phyloP scores from a whole-genome alignment of 2,329 filamentous ascomycete genomes.

The Neurospora sp. region DNA sequence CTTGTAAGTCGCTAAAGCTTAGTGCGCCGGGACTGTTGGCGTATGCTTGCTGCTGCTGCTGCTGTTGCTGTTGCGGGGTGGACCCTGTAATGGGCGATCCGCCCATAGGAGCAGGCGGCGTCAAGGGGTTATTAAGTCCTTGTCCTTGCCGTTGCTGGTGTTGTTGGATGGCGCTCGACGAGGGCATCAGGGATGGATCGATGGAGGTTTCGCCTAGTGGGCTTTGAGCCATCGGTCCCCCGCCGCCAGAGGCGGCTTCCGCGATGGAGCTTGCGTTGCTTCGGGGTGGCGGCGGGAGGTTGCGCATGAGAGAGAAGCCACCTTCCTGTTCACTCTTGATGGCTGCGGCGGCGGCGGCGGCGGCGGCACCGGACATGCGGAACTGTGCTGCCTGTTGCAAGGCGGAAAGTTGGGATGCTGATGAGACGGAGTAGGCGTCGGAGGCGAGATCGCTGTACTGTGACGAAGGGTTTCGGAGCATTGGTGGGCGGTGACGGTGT shows the following conservation, averaged over 20 bases:
- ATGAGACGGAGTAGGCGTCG: slow-evolving; percentile 20
- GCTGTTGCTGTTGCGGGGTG: slow-evolving; percentile 13
- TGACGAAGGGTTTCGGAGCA: neutral
- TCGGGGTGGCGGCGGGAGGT: slow-evolving; percentile 30
- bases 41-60: slow-evolving; percentile 21
- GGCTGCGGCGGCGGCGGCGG: slow-evolving; percentile 10
- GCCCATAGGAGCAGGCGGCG: slow-evolving; percentile 22
- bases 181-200: slow-evolving; percentile 36
- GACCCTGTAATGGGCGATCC: slow-evolving; percentile 4
- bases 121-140: slow-evolving; percentile 10
- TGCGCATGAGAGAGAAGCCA: slow-evolving; percentile 27
- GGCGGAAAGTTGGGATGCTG: neutral
- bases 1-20: slow-evolving; percentile 39
- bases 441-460: slow-evolving; percentile 12
- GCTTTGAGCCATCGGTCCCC: slow-evolving; percentile 3
- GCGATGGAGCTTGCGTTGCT: slow-evolving; percentile 29
- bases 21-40: slow-evolving; percentile 15
- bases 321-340: slow-evolving; percentile 30
- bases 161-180: slow-evolving; percentile 29
- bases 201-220: slow-evolving; percentile 22
- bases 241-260: slow-evolving; percentile 15
- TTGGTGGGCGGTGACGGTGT: slow-evolving; percentile 10
- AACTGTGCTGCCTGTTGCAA: neutral
- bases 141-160: slow-evolving; percentile 3
- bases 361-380: slow-evolving; percentile 9